Conservation (phyloP, 192 early-diverging fungal species). For the Tieghemiomyces parasiticus region DNA sequence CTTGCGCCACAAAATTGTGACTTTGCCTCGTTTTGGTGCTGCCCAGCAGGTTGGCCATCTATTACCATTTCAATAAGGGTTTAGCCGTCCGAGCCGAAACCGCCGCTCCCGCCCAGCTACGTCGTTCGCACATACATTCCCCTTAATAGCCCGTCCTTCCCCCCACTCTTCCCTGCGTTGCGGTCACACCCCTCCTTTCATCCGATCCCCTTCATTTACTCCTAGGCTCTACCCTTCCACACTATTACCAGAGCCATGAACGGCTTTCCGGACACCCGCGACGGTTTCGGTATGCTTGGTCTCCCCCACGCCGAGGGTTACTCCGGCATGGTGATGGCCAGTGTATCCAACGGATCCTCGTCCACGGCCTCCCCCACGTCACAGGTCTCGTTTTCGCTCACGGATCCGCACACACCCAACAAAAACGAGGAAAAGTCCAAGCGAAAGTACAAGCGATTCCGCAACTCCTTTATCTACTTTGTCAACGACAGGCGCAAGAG, state of each 20-base stretch:
- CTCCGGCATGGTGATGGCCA: constrained; percentile 10
- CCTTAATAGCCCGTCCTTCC: no score
- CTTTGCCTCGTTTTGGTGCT: no score
- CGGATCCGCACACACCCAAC: not conserved
- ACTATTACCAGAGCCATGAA: not conserved
- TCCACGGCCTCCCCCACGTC: constrained; percentile 10
- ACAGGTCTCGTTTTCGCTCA: constrained; percentile 13
- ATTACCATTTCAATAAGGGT: no score
- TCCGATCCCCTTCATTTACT: not conserved
- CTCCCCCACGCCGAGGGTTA: not conserved
- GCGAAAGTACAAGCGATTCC: constrained; percentile 25
- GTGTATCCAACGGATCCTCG: constrained; percentile 3
- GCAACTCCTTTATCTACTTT: constrained; percentile 33
- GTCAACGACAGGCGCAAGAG: constrained; percentile 26
- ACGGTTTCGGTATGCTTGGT: not conserved
- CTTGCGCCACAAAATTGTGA: no score
- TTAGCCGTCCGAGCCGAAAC: no score
- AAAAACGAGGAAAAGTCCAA: constrained; percentile 12
- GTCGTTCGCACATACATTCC: no score
- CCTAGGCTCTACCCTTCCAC: not conserved
- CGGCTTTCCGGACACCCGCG: not conserved
- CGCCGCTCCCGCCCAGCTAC: no score
- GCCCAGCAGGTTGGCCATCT: no score
- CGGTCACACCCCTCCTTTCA: no score
- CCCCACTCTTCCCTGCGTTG: no score